phyloP scores from a whole-genome alignment of 805 yeast genomes.

The Maudiozyma serrabonitensis region DNA sequence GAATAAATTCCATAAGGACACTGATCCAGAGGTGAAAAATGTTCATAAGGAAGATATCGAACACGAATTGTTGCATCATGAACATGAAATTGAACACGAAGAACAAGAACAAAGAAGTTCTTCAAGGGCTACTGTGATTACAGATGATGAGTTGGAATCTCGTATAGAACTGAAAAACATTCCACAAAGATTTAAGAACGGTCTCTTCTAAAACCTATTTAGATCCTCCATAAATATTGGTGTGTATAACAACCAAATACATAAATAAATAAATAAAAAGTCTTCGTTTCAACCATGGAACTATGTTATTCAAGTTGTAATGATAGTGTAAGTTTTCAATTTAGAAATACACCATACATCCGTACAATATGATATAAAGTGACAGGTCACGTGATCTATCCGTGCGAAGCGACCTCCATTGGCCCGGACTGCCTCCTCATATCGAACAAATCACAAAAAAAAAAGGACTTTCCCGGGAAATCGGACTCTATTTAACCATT shows the following conservation, averaged over 20 bases:
- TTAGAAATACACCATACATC: too few relatives aligned
- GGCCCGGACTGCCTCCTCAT: too few relatives aligned
- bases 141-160: conserved; percentile 33
- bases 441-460: too few relatives aligned
- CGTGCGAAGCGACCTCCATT: too few relatives aligned
- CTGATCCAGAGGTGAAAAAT: conserved; percentile 71
- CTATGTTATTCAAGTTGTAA: too few relatives aligned
- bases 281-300: too few relatives aligned
- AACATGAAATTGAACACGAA: conserved; percentile 68
- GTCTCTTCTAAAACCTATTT: conserved; percentile 9
- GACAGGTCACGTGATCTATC: too few relatives aligned
- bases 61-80: conserved; percentile 75
- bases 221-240: not conserved
- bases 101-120: conserved; percentile 29
- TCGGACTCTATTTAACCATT: too few relatives aligned
- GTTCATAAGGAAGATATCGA: conserved; percentile 86
- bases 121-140: conserved; percentile 28
- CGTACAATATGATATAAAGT: too few relatives aligned
- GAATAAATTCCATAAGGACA: conserved; percentile 65
- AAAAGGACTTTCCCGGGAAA: too few relatives aligned
- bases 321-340: too few relatives aligned
- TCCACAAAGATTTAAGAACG: conserved; percentile 32
- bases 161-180: conserved; percentile 31
- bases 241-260: not conserved
- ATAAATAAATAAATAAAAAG: not conserved